Evolutionary conservation across 1,139 yeast genomes (phyloP), one percentile per base, ranked within the genome.

Genomic region (Saccharomyces hybrid): DNA sequence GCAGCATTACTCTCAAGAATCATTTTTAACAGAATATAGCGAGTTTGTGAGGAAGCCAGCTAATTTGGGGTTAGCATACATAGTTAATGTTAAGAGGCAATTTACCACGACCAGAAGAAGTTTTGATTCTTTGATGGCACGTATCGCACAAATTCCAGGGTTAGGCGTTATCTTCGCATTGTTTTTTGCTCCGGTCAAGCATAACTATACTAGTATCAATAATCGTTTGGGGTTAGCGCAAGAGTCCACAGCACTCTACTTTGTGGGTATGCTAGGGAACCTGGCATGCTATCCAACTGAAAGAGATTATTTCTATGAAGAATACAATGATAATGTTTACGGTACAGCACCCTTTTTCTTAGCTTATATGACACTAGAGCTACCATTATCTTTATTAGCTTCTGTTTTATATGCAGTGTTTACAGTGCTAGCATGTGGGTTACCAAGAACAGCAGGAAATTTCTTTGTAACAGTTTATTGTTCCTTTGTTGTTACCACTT

Each of bases 211-310:
- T 11, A 87, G 95, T 32, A 76, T 87, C 29, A 73, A 73, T 44
- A 82, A 88, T 66, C 74, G 95, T 58, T 71, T 89, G 20, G 96
- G 96, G 4, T 71, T 88, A 51, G 77, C 85, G 5, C 96, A 88
- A 68, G 89, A 87, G 64, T 78, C 84, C 3, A 75, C 85, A 25
- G 82, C 89, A 28, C 69, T 88, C 51, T 88, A 85, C 64, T 89
- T 83, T 67, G 83, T 84, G 51, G 96, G 96, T 1, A 82, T 88
- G 76, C 75, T 88, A 50, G 86, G 85, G 62, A 88, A 88, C 63
- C 73, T 88, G 64, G 80, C 93, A 1, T 76, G 85, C 8, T 89
- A 84, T 65, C 95, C 96, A 2, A 67, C 74, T 14, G 95, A 88
- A 62, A 74, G 91, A 59, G 79, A 84, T 58, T 80, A 85, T 51